Conservation (phyloP, 2,329 filamentous ascomycete species). For the Sporothrix brunneoviolacea region DNA sequence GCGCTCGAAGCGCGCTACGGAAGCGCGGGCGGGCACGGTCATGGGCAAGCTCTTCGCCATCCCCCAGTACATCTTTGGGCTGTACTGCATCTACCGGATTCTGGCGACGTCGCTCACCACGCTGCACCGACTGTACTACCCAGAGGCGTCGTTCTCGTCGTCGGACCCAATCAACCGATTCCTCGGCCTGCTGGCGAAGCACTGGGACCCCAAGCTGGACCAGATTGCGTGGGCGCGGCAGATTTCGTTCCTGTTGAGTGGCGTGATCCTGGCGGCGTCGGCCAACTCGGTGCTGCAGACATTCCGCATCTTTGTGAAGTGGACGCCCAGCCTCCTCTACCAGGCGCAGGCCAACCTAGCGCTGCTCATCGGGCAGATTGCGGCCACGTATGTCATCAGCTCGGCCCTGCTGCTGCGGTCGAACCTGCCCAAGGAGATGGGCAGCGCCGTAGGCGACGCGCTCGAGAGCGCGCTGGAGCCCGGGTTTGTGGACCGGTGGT, state of each 20-base stretch:
- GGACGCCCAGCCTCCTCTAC: slow-evolving; percentile 63
- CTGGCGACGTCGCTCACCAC: slow-evolving; percentile 63
- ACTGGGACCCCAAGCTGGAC: slow-evolving; percentile 78
- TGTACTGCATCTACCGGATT: slow-evolving; percentile 83
- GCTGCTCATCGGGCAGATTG: slow-evolving; percentile 71
- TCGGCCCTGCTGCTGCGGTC: slow-evolving; percentile 69
- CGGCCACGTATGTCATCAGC: slow-evolving; percentile 78
- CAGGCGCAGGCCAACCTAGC: slow-evolving; percentile 73
- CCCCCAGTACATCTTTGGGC: slow-evolving; percentile 61
- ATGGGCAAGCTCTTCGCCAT: slow-evolving; percentile 58
- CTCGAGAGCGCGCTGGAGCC: slow-evolving; percentile 69
- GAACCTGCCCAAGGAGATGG: slow-evolving; percentile 71
- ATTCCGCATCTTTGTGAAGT: slow-evolving; percentile 71
- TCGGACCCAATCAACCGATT: slow-evolving; percentile 80
- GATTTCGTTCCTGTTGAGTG: slow-evolving; percentile 76
- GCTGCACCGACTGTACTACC: slow-evolving; percentile 50
- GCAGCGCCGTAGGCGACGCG: slow-evolving; percentile 69
- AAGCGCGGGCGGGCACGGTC: slow-evolving; percentile 60
- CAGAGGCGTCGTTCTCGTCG: slow-evolving; percentile 50
- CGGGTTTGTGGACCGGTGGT: slow-evolving; percentile 72
- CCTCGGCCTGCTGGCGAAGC: slow-evolving; percentile 69
- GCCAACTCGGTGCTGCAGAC: slow-evolving; percentile 83
- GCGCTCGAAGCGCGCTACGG: slow-evolving; percentile 54
- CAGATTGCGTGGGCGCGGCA: slow-evolving; percentile 77
- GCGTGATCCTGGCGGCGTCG: slow-evolving; percentile 73